These are phyloP conservation scores for Hemerocallis citrina DNA, from an alignment of 106 monocot species.

Conservation along the genomic window DNA sequence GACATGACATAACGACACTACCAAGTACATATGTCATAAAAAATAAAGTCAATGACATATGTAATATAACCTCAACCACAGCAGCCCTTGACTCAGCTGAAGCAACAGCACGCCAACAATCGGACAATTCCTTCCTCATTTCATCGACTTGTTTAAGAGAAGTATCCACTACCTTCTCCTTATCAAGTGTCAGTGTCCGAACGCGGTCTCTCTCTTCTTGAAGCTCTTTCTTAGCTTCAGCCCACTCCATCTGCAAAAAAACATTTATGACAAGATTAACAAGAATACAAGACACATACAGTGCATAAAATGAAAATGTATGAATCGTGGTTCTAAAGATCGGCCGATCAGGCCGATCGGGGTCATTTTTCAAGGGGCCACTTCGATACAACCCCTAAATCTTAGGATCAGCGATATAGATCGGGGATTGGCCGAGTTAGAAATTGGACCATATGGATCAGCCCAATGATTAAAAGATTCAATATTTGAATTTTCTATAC, in stretches of 20 bases:
- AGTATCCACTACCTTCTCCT: constrained; percentile 43
- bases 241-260: constrained; percentile 66
- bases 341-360: too few species aligned
- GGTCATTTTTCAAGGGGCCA: too few species aligned
- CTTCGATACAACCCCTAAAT: too few species aligned
- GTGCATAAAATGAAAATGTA: too few species aligned
- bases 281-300: neutral
- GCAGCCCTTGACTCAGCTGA: constrained; percentile 79
- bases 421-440: too few species aligned
- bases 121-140: constrained; percentile 66
- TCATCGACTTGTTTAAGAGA: constrained; percentile 64
- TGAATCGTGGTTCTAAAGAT: too few species aligned
- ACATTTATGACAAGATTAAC: neutral
- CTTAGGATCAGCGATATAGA: too few species aligned
- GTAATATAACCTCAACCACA: constrained; percentile 64
- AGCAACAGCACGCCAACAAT: constrained; percentile 72
- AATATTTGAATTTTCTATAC: too few species aligned
- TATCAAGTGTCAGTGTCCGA: constrained; percentile 52
- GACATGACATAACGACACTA: neutral
- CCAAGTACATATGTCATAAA: neutral
- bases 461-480: too few species aligned
- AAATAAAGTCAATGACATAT: neutral
- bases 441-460: too few species aligned
- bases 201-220: constrained; percentile 79
- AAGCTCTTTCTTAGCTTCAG: constrained; percentile 81